Evolutionary conservation across 2,329 filamentous ascomycete species (phyloP), one percentile per base, ranked within the genome.

Genomic region (Calonectria henricotiae): DNA sequence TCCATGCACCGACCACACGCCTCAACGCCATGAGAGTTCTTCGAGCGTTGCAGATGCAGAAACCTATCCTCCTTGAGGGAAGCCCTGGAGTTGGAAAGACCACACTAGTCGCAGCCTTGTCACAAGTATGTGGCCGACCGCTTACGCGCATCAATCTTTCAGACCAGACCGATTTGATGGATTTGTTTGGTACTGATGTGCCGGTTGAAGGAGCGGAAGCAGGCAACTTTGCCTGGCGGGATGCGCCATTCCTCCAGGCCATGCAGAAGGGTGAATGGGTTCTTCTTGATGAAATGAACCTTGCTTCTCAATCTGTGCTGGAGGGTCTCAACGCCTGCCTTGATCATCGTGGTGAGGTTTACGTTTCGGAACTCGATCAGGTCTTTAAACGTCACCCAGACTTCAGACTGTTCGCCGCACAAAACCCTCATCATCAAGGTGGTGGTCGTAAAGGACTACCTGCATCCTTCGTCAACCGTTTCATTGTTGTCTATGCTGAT

Each of bases 181-280:
- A 99, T 80, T 86, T 99, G 1, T 99, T 99, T 80, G 96, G 96
- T 69, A 98, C 96, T 0, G 96, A 99, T 84, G 94, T 98, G 8
- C 96, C 96, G 0, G 91, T 98, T 4, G 96, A 98, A 83, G 95
- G 95, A n/a, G 94, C 93, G 0, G 91, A 93, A 77, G 93, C 95
- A 8, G 96, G 96, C 1, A 93, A 94, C 70, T 99, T 99, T 79
- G 92, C 94, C 1, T 99, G 96, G 96, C 90, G 95, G 75, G 96
- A 99, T 80, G 96, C 96, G 0, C 95, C 96, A 0, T 98, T 99
- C 80, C 85, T 99, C 23, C 93, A 94, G 79, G 96, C 96, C 0
- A 98, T 99, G 96, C 96, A 98, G 80, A 93, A 90, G 68, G 96
- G 96, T 32, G 94, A 97, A 76, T 99, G 96, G 96, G 96, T 99